Percentiles rank a stretch among this genome's conserved stretches.
Conservation (phyloP, 2,329 filamentous ascomycete genomes). For the Penicillium occitanis region DNA sequence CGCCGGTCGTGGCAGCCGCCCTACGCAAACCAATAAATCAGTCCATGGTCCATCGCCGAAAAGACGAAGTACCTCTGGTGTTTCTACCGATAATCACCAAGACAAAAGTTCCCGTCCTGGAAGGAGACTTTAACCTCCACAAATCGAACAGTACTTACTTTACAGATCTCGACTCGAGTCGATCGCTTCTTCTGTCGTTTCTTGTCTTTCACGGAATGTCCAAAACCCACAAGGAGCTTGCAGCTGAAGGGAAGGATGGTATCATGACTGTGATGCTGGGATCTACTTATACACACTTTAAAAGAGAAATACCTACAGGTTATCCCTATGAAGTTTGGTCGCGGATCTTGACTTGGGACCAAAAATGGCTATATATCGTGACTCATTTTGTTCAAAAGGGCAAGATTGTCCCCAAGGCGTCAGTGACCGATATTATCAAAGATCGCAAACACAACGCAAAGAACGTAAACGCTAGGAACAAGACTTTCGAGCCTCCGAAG, state of each 20-base stretch:
- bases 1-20: constrained; percentile 12
- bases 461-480: not conserved
- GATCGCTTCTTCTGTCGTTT: constrained; percentile 48
- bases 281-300: constrained; percentile 25
- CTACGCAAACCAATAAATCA: constrained; percentile 16
- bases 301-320: constrained; percentile 27
- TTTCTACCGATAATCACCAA: constrained; percentile 22
- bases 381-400: constrained; percentile 28
- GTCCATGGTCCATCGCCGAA: constrained; percentile 1
- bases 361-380: constrained; percentile 34
- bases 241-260: constrained; percentile 14
- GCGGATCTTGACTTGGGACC: constrained; percentile 31
- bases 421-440: constrained; percentile 4
- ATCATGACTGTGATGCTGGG: constrained; percentile 24
- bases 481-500: not conserved
- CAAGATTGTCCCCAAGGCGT: constrained; percentile 14
- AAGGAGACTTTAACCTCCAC: constrained; percentile 25
- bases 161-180: constrained; percentile 54
- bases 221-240: constrained; percentile 15
- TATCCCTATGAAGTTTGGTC: constrained; percentile 29
- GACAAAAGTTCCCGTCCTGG: constrained; percentile 17
- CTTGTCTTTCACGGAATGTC: constrained; percentile 20
- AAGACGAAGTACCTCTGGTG: constrained; percentile 17
- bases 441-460: not conserved
- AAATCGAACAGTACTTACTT: constrained; percentile 58